Base-by-base conservation (phyloP, 2,329 filamentous ascomycete species). In the Nannizzia gypsea region DNA sequence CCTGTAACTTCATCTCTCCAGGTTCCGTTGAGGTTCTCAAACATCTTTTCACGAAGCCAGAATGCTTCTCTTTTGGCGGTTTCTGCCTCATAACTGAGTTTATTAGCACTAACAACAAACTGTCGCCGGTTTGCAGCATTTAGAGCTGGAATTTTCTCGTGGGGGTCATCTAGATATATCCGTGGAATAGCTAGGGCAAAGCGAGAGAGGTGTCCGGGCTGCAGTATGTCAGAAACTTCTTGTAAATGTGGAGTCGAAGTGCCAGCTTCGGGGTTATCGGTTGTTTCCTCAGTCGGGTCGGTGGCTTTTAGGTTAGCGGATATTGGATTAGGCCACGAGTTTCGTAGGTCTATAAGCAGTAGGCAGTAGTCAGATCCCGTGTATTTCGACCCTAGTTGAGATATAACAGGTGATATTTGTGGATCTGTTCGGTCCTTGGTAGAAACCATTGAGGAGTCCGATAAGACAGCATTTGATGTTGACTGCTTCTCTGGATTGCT, bases 91-190 rank as follows among this genome's bases (percentile, higher is more conserved):
- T 89, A 88, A 0, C 87, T 86, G 60, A 91, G 83, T 66, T 88
- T 88, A 68, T 83, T 85, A 15, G 85, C 83, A 72, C 88, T 93
- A 48, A 96, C 89, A 31, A 96, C 89, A 67, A 95, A 96, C 69
- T 96, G 91, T n/a, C 90, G 83, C 68, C 90, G 87, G n/a, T 87
- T 84, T 0, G 86, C 84, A 0, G 87, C 87, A 65, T 92, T 90
- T 8, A 96, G 78, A 1, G 84, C 86, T 0, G 90, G 91, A 42
- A 96, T 88, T 1, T 86, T 79, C 1, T 85, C 85, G 68, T 90
- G 83, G 2, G 89, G 85, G 63, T 93, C 83, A n/a, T 85, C 79
- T 20, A 96, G 72, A 69, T 88, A 88, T 42, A 95, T 79, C 38
- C 88, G 83, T 59, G 83, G 87, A 2, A 96, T 77, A 0, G 90